A percentile compares a stretch with the other conserved stretches of the same genome.
Evolutionary conservation across 306 rosid species (phyloP).

Genomic region (Cajanus cajan): DNA sequence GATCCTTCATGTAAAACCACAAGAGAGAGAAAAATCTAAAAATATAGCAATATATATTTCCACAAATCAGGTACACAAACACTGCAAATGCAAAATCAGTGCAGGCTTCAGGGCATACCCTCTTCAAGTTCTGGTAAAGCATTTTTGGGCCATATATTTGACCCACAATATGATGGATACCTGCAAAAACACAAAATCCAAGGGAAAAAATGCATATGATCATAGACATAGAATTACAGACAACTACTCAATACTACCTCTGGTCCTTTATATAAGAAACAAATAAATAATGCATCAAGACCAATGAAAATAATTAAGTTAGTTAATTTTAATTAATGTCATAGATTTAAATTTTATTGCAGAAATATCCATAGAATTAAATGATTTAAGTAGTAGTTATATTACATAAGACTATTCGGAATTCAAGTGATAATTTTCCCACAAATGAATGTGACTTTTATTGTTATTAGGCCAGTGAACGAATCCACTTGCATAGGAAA

Average conservation of each 20-base stretch:
- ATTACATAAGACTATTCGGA: too few relatives aligned
- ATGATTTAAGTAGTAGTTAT: too few relatives aligned
- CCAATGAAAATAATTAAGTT: too few relatives aligned
- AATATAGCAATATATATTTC: constrained; percentile 3
- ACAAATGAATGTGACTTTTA: too few relatives aligned
- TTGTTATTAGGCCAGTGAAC: too few relatives aligned
- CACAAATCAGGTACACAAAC: constrained; percentile 26
- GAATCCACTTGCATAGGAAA: too few relatives aligned
- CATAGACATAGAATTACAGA: constrained; percentile 11
- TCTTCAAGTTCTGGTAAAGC: constrained; percentile 84
- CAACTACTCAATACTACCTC: not conserved
- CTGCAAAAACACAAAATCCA: constrained; percentile 48
- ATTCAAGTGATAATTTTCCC: too few relatives aligned
- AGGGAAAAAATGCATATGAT: constrained; percentile 12
- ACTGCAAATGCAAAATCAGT: constrained; percentile 12
- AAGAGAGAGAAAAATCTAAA: not conserved
- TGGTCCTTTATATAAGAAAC: too few relatives aligned
- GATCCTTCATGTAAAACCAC: not conserved
- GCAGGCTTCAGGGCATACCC: constrained; percentile 49
- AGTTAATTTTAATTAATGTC: too few relatives aligned
- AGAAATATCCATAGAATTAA: too few relatives aligned
- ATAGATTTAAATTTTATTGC: too few relatives aligned
- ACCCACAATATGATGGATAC: constrained; percentile 89
- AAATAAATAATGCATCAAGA: too few relatives aligned
- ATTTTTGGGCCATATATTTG: constrained; percentile 83